Conservation (phyloP, 805 yeast species). For the Starmerella gropengiesseri region DNA sequence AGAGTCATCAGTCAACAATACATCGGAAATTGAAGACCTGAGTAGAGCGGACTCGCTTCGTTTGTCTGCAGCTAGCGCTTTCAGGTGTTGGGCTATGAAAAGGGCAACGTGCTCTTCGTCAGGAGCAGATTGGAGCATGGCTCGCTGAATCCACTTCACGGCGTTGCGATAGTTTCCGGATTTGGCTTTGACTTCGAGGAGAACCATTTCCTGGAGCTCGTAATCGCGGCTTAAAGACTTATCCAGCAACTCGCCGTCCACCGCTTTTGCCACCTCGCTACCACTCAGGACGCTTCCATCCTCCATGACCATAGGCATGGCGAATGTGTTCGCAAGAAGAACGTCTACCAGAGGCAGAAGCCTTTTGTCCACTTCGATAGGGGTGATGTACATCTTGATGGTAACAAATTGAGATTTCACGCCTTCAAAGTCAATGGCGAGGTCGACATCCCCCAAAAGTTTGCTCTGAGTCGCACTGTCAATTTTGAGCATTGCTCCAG, state of each 20-base stretch:
- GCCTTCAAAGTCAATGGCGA: slow-evolving; percentile 68
- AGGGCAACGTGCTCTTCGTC: slow-evolving; percentile 63
- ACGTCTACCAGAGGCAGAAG: slow-evolving; percentile 54
- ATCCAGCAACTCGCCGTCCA: slow-evolving; percentile 60
- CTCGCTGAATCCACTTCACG: slow-evolving; percentile 62
- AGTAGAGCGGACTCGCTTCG: slow-evolving; percentile 56
- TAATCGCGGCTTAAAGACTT: slow-evolving; percentile 47
- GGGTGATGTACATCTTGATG: slow-evolving; percentile 49
- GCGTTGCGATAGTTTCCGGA: slow-evolving; percentile 53
- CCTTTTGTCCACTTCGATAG: slow-evolving; percentile 40
- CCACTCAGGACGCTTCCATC: slow-evolving; percentile 51
- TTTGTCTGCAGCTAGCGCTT: slow-evolving; percentile 50
- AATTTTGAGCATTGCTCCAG: neutral
- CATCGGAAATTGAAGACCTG: slow-evolving; percentile 47
- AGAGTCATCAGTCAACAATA: slow-evolving; percentile 47
- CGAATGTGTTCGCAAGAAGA: slow-evolving; percentile 53
- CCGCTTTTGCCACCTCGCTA: slow-evolving; percentile 62
- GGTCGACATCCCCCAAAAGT: slow-evolving; percentile 29
- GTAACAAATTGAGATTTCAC: slow-evolving; percentile 70
- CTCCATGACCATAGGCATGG: slow-evolving; percentile 57
- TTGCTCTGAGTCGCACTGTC: slow-evolving; percentile 21
- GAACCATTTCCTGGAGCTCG: slow-evolving; percentile 55
- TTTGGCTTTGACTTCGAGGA: slow-evolving; percentile 51
- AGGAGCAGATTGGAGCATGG: slow-evolving; percentile 55
- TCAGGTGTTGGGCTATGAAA: slow-evolving; percentile 49